Evolutionary conservation across 1,139 yeast genomes (phyloP).

Genomic region (Geotrichum carabidarum): DNA sequence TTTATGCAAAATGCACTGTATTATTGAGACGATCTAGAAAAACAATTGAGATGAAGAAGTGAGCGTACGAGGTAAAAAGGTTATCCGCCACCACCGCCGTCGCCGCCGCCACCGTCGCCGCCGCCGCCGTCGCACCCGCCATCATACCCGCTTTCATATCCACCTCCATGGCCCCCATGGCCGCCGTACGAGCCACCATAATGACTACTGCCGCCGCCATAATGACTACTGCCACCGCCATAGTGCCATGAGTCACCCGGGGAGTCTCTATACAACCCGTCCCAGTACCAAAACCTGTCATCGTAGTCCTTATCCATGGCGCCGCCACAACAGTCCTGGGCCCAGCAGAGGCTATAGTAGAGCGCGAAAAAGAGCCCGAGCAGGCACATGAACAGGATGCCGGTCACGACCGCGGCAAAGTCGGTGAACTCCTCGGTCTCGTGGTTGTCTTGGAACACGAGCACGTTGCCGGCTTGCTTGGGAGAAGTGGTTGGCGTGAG

Average conservation of each 20-base stretch:
- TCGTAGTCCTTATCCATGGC: background rate
- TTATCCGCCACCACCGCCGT: background rate
- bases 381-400: background rate
- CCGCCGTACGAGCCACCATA: too few species aligned
- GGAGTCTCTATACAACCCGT: background rate
- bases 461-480: background rate
- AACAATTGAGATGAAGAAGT: too few species aligned
- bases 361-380: background rate
- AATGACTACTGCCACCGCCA: too few species aligned
- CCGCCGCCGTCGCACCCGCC: background rate
- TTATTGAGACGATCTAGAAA: background rate
- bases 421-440: background rate
- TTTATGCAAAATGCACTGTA: background rate
- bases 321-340: background rate
- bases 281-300: background rate
- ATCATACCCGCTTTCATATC: background rate
- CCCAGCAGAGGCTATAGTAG: background rate
- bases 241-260: too few species aligned
- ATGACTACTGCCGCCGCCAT: too few species aligned
- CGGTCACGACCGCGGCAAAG: background rate
- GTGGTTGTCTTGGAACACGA: background rate
- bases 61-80: background rate
- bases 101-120: background rate
- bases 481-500: too few species aligned
- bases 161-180: background rate